Percentiles rank a stretch among this genome's conserved stretches.
phyloP scores from a whole-genome alignment of 1,284 basidiomycete genomes.

The Ustilago sp. region DNA sequence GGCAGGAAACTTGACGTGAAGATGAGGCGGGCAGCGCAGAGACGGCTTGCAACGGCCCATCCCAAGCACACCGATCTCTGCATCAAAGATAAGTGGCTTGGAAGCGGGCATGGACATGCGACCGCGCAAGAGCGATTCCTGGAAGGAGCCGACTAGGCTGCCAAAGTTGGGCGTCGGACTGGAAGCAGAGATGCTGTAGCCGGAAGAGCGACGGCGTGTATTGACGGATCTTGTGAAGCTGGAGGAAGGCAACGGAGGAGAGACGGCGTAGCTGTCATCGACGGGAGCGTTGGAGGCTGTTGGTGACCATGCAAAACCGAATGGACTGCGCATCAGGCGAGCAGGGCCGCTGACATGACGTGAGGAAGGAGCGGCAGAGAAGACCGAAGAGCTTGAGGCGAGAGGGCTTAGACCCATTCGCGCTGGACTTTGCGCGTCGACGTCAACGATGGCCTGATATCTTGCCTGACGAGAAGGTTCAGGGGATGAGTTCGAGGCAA shows the following conservation, averaged over 20 bases:
- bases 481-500: not conserved
- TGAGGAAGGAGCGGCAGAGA: slow-evolving; percentile 10
- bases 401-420: not conserved
- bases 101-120: slow-evolving; percentile 67
- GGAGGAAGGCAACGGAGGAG: slow-evolving; percentile 26
- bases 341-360: slow-evolving; percentile 41
- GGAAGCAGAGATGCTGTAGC: slow-evolving; percentile 20
- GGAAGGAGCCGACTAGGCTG: slow-evolving; percentile 69
- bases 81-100: slow-evolving; percentile 67
- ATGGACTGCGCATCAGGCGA: slow-evolving; percentile 28
- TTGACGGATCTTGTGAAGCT: slow-evolving; percentile 33
- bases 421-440: not conserved
- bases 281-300: not conserved
- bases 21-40: slow-evolving; percentile 67
- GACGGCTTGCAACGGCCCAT: slow-evolving; percentile 50
- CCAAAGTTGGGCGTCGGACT: slow-evolving; percentile 49
- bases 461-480: not conserved
- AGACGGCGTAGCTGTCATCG: slow-evolving; percentile 17
- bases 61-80: slow-evolving; percentile 69
- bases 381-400: not conserved
- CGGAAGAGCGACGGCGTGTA: slow-evolving; percentile 39
- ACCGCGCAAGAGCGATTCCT: slow-evolving; percentile 69
- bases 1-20: slow-evolving; percentile 68
- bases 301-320: slow-evolving; percentile 21
- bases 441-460: not conserved